Evolutionary conservation across 163 green algal genomes (phyloP), one percentile per base, ranked within the genome.

Genomic region (Scenedesmus sp.): DNA sequence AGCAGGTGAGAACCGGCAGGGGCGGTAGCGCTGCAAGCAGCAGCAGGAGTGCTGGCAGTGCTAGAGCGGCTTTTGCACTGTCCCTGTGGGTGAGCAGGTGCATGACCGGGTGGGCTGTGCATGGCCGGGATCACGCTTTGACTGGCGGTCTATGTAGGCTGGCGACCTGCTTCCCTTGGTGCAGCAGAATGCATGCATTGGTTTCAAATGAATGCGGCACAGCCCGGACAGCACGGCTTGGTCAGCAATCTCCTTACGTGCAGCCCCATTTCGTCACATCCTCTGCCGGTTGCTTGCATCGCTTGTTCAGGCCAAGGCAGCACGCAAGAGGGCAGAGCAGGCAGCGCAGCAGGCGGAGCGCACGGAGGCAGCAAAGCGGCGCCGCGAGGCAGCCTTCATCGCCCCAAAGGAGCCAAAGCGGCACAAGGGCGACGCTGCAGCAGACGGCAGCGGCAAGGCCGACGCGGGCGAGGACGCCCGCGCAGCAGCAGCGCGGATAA

Each of bases 311-410:
- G 91, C 97, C 83, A 98, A 97, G 94, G 88, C 83, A n/a, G 93
- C 94, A 46, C 88, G 91, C 2, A 93, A 92, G 26, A 56, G 92
- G 30, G 93, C 91, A 3, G 96, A 94, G 40, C 93, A 97, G 93
- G 94, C 92, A 61, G 92, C 92, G 59, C 90, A 94, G 81, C 95
- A 98, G 93, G 90, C 83, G 10, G 93, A 96, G 44, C 84, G 89
- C 0, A 88, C 88, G 13, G 96, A 94, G 22, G 95, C 97, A 86
- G 93, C 93, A 40, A 94, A 97, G 94, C 92, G 93, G 72, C 88
- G 97, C 92, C 93, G 98, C 9, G 94, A 98, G 94, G 97, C 93
- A 15, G 96, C 96, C 0, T 99, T 99, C 88, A 90, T 98, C 51
- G 94, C 97, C n/a, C 98, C 98, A 5, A 95, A 97, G 93, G 97